Evolutionary conservation across 176 grass and related monocot genomes (phyloP).

Genomic region (Puccinellia tenuiflora): DNA sequence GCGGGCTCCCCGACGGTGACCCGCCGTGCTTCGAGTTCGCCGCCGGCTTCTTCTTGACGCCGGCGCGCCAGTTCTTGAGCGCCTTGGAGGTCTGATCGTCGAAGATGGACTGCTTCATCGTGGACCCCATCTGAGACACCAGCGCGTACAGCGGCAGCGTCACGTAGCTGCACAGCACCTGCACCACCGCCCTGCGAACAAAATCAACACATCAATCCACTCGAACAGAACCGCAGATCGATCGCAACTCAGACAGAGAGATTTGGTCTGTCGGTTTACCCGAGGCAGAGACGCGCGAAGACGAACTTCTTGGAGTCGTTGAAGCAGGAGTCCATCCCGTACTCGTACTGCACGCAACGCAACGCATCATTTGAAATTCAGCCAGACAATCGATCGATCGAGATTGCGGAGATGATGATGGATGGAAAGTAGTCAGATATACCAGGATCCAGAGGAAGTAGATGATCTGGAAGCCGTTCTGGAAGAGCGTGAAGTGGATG

Average conservation of each 20-base stretch:
- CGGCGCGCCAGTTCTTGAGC: slow-evolving; percentile 84
- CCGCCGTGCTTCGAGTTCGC: slow-evolving; percentile 20
- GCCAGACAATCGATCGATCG: not conserved
- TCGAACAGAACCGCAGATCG: not conserved
- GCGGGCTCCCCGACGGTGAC: not conserved
- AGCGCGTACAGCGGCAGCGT: slow-evolving; percentile 72
- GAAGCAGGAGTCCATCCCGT: slow-evolving; percentile 87
- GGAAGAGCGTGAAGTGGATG: slow-evolving; percentile 92
- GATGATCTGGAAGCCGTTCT: slow-evolving; percentile 93
- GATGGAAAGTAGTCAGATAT: not conserved
- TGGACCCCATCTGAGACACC: slow-evolving; percentile 86
- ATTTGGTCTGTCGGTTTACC: slow-evolving; percentile 24
- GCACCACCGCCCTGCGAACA: slow-evolving; percentile 53
- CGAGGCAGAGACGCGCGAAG: slow-evolving; percentile 60
- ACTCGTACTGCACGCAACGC: slow-evolving; percentile 61
- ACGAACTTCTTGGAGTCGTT: slow-evolving; percentile 60
- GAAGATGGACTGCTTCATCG: slow-evolving; percentile 97
- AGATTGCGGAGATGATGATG: not conserved
- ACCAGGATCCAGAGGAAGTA: slow-evolving; percentile 97
- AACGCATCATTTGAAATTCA: not conserved
- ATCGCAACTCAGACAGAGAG: not conserved
- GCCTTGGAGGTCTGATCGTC: slow-evolving; percentile 96
- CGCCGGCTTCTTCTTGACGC: slow-evolving; percentile 62
- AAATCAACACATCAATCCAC: not conserved
- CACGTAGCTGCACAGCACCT: slow-evolving; percentile 83